Evolutionary conservation across 2,329 filamentous ascomycete genomes (phyloP).

Genomic region (Dichotomopilus funicola): DNA sequence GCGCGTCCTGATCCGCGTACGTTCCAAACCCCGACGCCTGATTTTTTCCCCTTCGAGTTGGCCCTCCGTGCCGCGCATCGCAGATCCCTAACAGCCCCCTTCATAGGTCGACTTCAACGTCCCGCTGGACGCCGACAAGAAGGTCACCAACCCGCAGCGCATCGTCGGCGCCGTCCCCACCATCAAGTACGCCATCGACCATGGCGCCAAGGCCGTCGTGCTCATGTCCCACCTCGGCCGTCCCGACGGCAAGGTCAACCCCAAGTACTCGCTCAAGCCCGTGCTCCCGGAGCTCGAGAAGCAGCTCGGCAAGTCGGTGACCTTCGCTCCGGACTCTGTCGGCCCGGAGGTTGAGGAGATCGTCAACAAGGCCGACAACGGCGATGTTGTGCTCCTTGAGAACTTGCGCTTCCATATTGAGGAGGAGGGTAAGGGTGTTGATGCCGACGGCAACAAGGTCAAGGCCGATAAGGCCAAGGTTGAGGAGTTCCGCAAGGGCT

Average conservation of each 20-base stretch:
- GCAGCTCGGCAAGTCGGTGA: conserved; percentile 75
- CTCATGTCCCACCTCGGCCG: conserved; percentile 99
- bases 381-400: conserved; percentile 85
- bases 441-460: conserved; percentile 89
- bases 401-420: conserved; percentile 98
- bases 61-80: not conserved
- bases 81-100: conserved; percentile 18
- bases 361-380: conserved; percentile 74
- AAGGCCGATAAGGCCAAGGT: conserved; percentile 95
- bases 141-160: conserved; percentile 96
- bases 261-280: conserved; percentile 92
- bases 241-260: conserved; percentile 80
- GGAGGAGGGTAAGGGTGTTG: conserved; percentile 95
- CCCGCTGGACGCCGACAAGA: conserved; percentile 84
- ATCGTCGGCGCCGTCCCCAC: conserved; percentile 93
- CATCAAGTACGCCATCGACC: conserved; percentile 87
- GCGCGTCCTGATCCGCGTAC: conserved; percentile 92
- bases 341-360: conserved; percentile 84
- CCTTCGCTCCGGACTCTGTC: conserved; percentile 85
- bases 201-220: conserved; percentile 86
- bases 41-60: not conserved
- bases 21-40: conserved; percentile 26
- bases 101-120: conserved; percentile 98
- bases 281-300: conserved; percentile 89
- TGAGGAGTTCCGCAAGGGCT: conserved; percentile 85